phyloP scores from a whole-genome alignment of 164 flowering plant genomes.

The Vitis riparia region DNA sequence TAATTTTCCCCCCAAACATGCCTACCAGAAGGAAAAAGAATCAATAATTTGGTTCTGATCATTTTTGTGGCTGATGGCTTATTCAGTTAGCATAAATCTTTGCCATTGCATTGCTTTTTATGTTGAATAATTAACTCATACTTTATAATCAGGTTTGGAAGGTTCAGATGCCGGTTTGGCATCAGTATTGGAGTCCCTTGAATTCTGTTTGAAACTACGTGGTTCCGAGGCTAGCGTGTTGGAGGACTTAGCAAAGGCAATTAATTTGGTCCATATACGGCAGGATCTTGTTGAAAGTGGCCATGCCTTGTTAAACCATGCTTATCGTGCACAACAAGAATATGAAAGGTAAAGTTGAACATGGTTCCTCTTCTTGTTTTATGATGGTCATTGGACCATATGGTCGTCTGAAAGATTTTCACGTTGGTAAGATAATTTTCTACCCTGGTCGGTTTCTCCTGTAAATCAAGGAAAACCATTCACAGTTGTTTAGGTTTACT shows the following conservation, averaged over 20 bases:
- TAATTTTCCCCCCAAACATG: too few relatives aligned
- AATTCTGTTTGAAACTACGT: slow-evolving; percentile 86
- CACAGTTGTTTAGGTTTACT: too few relatives aligned
- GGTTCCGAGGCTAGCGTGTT: slow-evolving; percentile 95
- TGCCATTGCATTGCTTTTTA: neutral
- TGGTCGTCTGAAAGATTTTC: too few relatives aligned
- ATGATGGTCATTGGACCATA: neutral
- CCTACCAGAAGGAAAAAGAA: too few relatives aligned
- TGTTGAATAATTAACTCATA: neutral
- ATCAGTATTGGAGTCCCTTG: slow-evolving; percentile 84
- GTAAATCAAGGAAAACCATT: too few relatives aligned
- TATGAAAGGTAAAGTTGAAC: slow-evolving; percentile 71
- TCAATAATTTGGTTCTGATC: too few relatives aligned
- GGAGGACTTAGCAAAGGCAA: slow-evolving; percentile 90
- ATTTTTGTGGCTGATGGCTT: too few relatives aligned
- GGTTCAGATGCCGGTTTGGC: slow-evolving; percentile 90
- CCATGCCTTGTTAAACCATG: slow-evolving; percentile 80
- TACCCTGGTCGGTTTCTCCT: too few relatives aligned
- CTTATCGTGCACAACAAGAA: slow-evolving; percentile 80
- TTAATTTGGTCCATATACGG: slow-evolving; percentile 80
- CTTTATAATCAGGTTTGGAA: slow-evolving; percentile 57
- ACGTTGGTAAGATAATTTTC: too few relatives aligned
- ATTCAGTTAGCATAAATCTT: too few relatives aligned
- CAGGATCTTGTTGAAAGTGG: slow-evolving; percentile 91
- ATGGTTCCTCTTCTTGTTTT: neutral